These are phyloP conservation scores for Chionographis japonica DNA, from an alignment of 106 monocot genomes.

Conservation along the genomic window DNA sequence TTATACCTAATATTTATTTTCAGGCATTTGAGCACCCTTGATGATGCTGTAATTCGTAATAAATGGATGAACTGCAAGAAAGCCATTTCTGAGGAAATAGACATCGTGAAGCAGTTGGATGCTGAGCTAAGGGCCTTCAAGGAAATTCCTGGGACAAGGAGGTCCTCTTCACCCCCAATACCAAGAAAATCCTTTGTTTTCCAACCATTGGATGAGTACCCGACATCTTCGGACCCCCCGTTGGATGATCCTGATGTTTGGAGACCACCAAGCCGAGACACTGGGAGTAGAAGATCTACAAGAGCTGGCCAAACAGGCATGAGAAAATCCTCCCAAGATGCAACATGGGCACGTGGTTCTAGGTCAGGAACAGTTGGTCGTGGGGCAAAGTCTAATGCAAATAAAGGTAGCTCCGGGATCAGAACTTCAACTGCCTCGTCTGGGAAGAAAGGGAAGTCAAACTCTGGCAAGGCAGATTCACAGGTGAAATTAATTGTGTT, in stretches of 20 bases:
- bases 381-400: slow-evolving; percentile 52
- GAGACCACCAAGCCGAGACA: slow-evolving; percentile 78
- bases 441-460: slow-evolving; percentile 84
- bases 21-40: slow-evolving; percentile 83
- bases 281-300: slow-evolving; percentile 38
- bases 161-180: slow-evolving; percentile 80
- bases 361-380: slow-evolving; percentile 42
- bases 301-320: slow-evolving; percentile 27
- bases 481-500: slow-evolving; percentile 31
- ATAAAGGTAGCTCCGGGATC: slow-evolving; percentile 43
- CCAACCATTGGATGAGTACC: slow-evolving; percentile 97
- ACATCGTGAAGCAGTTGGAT: slow-evolving; percentile 91
- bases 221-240: slow-evolving; percentile 52
- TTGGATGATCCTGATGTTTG: slow-evolving; percentile 98
- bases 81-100: slow-evolving; percentile 78
- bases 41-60: slow-evolving; percentile 58
- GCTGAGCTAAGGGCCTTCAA: slow-evolving; percentile 78
- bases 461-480: slow-evolving; percentile 64
- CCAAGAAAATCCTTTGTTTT: slow-evolving; percentile 80
- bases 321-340: slow-evolving; percentile 80
- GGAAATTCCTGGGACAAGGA: slow-evolving; percentile 59
- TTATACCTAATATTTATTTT: neutral
- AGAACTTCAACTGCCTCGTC: slow-evolving; percentile 32
- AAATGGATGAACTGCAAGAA: slow-evolving; percentile 98
- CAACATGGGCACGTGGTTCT: slow-evolving; percentile 77